Evolutionary conservation across 208 protist species (phyloP), one percentile per base, ranked within the genome.

Genomic region (Naegleria gruberi): DNA sequence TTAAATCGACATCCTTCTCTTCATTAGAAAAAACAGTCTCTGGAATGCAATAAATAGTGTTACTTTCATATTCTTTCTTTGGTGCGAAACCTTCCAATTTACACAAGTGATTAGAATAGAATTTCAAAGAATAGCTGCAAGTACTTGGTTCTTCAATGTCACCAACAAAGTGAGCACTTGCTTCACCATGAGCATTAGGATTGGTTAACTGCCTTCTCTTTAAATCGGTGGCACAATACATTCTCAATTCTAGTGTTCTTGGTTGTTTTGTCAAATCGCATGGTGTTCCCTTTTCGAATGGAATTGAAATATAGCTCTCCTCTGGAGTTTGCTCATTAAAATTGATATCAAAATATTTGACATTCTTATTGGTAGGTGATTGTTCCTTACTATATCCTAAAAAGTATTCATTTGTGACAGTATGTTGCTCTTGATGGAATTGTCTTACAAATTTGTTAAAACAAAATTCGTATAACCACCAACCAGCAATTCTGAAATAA

Each of bases 401-500:
- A 77, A 89, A 47, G 37, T 43, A 81, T 73, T 89, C 51, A 4
- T 6, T 65, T 40, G 30, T 81, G 1, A 89, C 34, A 40, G 4
- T 45, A 19, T 40, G 43, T 89, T 89, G n/a, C n/a, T 89, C 86
- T 77, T 77, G 45, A 89, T 89, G 86, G 51, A 47, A 89, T 89
- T 89, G 86, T 43, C 45, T 41, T 2, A 89, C 23, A 45, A 34
- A 37, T n/a, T 77, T 57, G 30, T 89, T 89, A 42, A 89, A 74
- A 77, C 86, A 89, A 43, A 89, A 44, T 77, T 89, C 86, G 81
- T 81, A 89, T 10, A 77, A 81, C 86, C 86, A 89, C 86, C 86
- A 89, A 34, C 86, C 86, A 42, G 8, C 44, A 19, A 87, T 55
- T 45, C 82, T 83, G 26, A 77, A 77, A 77, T 77, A 77, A n/a